Evolutionary conservation across 2,329 filamentous ascomycete species (phyloP), one percentile per base, ranked within the genome.

Genomic region (Parastagonospora avenae): DNA sequence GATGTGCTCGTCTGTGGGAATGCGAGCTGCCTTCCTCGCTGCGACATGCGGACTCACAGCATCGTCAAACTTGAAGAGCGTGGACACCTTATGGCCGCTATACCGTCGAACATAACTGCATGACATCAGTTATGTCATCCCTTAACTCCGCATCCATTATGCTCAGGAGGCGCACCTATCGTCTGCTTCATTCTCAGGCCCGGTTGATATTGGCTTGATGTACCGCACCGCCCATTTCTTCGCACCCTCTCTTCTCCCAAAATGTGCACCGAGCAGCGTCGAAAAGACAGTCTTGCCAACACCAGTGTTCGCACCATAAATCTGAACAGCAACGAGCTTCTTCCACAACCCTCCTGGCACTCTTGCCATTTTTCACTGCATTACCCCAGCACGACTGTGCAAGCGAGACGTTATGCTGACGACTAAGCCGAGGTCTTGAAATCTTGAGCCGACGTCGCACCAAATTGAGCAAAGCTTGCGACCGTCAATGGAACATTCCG

Each of bases 241-340:
- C n/a, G 42, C 51, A 6, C 50, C 57, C 5, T 15, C 15, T 19
- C 54, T 50, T 15, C 40, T 54, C 8, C 45, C 19, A 40, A 70
- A 80, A 8, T 87, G 82, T 55, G 83, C 85, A 70, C 85, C 88
- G 3, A 95, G 77, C 10, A 91, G 74, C 0, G 89, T 91, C 2
- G 88, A 87, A 50, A 92, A 82, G 29, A 95, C 84, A 0, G 91
- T 95, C 78, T 95, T 95, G 57, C 91, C 91, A 24, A 94, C 89
- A 59, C 90, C 85, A 0, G 91, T 94, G 64, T 93, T 94, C 40
- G 91, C 89, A 27, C 91, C 91, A 64, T 89, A 95, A 32, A 95
- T 78, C 72, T 94, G 90, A 61, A 90, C 83, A 10, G 85, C 80
- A 54, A 85, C 84, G 46, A 92, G 78, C 8, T 82, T 83, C 53